Percentiles rank a stretch among this genome's conserved stretches.
Evolutionary conservation across 2,329 filamentous ascomycete species (phyloP).

Genomic region (Macrophomina phaseolina): DNA sequence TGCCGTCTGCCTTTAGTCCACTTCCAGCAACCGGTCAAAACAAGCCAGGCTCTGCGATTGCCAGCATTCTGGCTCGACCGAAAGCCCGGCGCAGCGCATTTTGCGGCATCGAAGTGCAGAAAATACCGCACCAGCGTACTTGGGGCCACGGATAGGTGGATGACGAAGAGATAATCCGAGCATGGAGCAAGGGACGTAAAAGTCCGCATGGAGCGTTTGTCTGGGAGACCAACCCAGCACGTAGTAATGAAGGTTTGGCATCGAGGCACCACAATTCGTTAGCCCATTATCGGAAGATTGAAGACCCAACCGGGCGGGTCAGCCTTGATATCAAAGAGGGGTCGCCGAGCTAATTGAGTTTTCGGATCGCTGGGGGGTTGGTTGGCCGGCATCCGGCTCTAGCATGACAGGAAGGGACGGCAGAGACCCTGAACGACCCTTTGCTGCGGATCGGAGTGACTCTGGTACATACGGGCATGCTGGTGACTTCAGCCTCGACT

Average conservation of each 20-base stretch:
- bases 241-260: conserved; percentile 1
- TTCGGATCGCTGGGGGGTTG: not conserved
- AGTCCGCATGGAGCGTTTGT: not conserved
- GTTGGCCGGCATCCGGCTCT: not conserved
- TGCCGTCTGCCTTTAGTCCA: not conserved
- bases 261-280: not conserved
- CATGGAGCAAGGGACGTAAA: not conserved
- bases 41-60: not conserved
- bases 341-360: conserved; percentile 6
- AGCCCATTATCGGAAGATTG: conserved; percentile 1
- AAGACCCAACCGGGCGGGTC: not conserved
- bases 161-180: not conserved
- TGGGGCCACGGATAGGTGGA: not conserved
- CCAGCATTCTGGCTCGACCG: not conserved
- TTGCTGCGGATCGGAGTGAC: not conserved
- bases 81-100: not conserved
- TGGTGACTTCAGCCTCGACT: not conserved
- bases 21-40: not conserved
- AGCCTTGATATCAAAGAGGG: not conserved
- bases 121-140: not conserved
- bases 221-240: not conserved
- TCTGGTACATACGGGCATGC: not conserved
- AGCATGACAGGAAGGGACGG: not conserved
- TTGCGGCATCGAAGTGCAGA: not conserved
- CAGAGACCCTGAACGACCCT: conserved; percentile 1